phyloP scores from a whole-genome alignment of 345 rosid species.

The Laguncularia racemosa region DNA sequence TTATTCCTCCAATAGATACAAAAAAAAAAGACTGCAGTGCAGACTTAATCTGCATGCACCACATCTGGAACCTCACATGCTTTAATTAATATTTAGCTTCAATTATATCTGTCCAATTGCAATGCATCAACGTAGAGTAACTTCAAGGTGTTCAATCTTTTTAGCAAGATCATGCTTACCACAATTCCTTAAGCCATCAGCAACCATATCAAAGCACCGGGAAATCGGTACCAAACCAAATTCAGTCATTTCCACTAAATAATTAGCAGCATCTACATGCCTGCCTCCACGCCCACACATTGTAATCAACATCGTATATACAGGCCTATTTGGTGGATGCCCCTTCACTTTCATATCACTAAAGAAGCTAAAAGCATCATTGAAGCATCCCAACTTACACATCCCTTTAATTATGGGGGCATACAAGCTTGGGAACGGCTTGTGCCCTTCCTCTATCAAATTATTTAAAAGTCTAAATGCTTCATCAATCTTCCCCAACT shows the following conservation, averaged over 20 bases:
- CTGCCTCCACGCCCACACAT: slow-evolving; percentile 91
- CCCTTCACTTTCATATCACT: slow-evolving; percentile 86
- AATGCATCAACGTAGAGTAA: slow-evolving; percentile 30
- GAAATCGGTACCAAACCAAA: slow-evolving; percentile 75
- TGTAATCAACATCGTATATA: slow-evolving; percentile 84
- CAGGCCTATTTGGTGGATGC: slow-evolving; percentile 83
- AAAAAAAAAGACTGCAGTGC: too few species aligned
- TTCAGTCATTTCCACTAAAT: slow-evolving; percentile 86
- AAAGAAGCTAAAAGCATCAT: slow-evolving; percentile 81
- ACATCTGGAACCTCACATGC: too few species aligned
- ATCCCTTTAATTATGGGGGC: slow-evolving; percentile 79
- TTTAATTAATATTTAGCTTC: too few species aligned
- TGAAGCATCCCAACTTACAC: slow-evolving; percentile 70
- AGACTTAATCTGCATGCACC: too few species aligned
- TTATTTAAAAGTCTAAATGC: slow-evolving; percentile 60
- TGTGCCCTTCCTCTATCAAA: slow-evolving; percentile 77
- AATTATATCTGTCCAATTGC: too few species aligned
- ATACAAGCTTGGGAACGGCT: slow-evolving; percentile 85
- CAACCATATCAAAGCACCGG: slow-evolving; percentile 83
- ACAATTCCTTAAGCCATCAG: slow-evolving; percentile 77
- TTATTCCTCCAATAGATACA: too few species aligned
- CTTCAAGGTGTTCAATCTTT: slow-evolving; percentile 68
- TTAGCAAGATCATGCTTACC: slow-evolving; percentile 88
- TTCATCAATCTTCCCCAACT: slow-evolving; percentile 66
- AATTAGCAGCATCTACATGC: slow-evolving; percentile 72